A percentile compares a stretch with the other conserved stretches of the same genome.
Conservation (phyloP, 306 rosid species). For the Vigna reflexopilosa region DNA sequence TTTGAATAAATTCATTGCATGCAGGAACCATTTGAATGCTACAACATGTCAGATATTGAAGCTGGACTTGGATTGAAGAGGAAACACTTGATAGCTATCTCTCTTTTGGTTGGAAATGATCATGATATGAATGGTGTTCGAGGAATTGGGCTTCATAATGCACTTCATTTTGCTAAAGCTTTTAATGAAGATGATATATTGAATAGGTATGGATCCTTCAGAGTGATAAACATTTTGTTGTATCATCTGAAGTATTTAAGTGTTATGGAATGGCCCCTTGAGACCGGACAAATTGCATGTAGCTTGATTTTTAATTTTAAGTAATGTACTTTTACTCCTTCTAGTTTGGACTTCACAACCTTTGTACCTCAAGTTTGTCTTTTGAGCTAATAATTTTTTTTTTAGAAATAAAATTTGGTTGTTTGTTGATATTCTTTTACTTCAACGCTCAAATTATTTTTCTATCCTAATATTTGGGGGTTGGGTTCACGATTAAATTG, state of each 20-base stretch:
- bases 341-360: background rate
- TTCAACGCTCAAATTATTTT: background rate
- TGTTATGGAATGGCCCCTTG: background rate
- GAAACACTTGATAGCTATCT: constrained; percentile 80
- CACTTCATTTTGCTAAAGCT: constrained; percentile 74
- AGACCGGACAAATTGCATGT: no score
- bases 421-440: background rate
- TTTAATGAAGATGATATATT: constrained; percentile 79
- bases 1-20: constrained; percentile 44
- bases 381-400: background rate
- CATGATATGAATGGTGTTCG: constrained; percentile 77
- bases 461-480: background rate
- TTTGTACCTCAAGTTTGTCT: background rate
- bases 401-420: background rate
- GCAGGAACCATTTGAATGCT: constrained; percentile 96
- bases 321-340: background rate
- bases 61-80: constrained; percentile 90
- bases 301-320: no score
- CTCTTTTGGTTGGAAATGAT: constrained; percentile 95
- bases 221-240: background rate
- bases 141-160: constrained; percentile 85
- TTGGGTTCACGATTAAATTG: background rate
- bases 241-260: constrained; percentile 3
- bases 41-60: constrained; percentile 85
- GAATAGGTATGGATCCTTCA: constrained; percentile 58